These are phyloP conservation scores for Leavenworthia alabamica DNA, from an alignment of 345 rosid genomes.

Conservation along the genomic window DNA sequence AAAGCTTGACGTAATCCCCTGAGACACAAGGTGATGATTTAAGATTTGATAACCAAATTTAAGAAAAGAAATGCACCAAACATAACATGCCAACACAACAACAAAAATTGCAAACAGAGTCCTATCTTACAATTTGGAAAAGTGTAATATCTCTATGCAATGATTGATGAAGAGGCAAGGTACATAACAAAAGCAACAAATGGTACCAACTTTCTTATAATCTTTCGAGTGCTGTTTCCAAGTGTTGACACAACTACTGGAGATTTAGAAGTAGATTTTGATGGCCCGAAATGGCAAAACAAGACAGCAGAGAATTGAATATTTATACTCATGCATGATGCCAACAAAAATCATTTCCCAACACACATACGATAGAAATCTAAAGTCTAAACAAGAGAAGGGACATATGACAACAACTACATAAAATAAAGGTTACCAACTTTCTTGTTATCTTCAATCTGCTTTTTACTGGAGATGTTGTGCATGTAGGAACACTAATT, in stretches of 20 bases:
- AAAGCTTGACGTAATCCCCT: slow-evolving; percentile 44
- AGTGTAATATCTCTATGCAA: not conserved
- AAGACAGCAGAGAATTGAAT: slow-evolving; percentile 6
- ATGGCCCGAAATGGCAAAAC: slow-evolving; percentile 33
- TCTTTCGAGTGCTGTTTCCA: slow-evolving; percentile 35
- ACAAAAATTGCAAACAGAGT: not conserved
- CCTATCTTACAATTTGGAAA: not conserved
- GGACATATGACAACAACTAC: slow-evolving; percentile 4
- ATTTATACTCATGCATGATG: slow-evolving; percentile 1
- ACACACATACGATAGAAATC: slow-evolving; percentile 9
- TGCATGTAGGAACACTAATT: slow-evolving; percentile 27
- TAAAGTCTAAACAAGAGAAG: slow-evolving; percentile 7
- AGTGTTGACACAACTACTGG: slow-evolving; percentile 26
- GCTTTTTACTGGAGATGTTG: slow-evolving; percentile 38
- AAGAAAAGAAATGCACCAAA: not conserved
- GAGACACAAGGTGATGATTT: slow-evolving; percentile 18
- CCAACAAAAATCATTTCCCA: not conserved
- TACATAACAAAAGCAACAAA: slow-evolving; percentile 12
- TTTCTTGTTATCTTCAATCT: slow-evolving; percentile 42
- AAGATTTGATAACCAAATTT: slow-evolving; percentile 4
- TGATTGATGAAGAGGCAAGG: slow-evolving; percentile 16
- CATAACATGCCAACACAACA: slow-evolving; percentile 3
- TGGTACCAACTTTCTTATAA: slow-evolving; percentile 44
- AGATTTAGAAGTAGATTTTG: slow-evolving; percentile 24
- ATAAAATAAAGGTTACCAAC: slow-evolving; percentile 39